Evolutionary conservation across 2,329 filamentous ascomycete genomes (phyloP).

Genomic region (Davidsoniella neocaledoniae): DNA sequence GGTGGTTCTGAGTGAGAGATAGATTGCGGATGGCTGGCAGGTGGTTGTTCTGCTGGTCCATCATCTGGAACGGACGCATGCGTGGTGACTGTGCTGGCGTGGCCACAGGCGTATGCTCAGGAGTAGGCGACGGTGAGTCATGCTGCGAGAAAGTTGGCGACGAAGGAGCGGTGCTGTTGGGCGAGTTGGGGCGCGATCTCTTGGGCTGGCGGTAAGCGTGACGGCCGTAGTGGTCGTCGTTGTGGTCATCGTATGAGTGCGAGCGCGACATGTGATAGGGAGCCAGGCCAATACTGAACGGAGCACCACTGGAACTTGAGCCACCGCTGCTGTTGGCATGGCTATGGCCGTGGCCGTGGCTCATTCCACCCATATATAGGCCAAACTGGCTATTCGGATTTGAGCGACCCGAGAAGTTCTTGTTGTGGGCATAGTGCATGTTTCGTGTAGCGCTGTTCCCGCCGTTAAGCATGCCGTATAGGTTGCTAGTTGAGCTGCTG

Average conservation of each 20-base stretch:
- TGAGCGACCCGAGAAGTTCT: conserved; percentile 8
- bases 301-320: conserved; percentile 33
- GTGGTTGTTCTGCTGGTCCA: conserved; percentile 45
- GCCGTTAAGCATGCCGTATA: conserved; percentile 21
- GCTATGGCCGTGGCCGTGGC: conserved; percentile 31
- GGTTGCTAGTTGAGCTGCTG: conserved; percentile 21
- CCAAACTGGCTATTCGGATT: background rate
- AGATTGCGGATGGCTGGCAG: conserved; percentile 69
- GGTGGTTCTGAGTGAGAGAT: conserved; percentile 32
- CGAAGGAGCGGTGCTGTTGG: conserved; percentile 86
- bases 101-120: conserved; percentile 94
- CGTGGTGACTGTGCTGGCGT: conserved; percentile 92
- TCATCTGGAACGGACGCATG: conserved; percentile 50
- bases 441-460: conserved; percentile 10
- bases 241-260: conserved; percentile 67
- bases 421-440: conserved; percentile 11
- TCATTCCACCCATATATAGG: background rate
- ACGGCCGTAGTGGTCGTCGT: conserved; percentile 58
- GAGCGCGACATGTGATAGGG: conserved; percentile 91
- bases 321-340: conserved; percentile 31
- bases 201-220: conserved; percentile 58
- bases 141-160: conserved; percentile 84
- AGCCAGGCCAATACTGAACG: conserved; percentile 38
- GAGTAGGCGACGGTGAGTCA: conserved; percentile 86
- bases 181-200: conserved; percentile 81